Conservation (phyloP, 2,329 filamentous ascomycete species). For the Chrysoporthe puriensis region DNA sequence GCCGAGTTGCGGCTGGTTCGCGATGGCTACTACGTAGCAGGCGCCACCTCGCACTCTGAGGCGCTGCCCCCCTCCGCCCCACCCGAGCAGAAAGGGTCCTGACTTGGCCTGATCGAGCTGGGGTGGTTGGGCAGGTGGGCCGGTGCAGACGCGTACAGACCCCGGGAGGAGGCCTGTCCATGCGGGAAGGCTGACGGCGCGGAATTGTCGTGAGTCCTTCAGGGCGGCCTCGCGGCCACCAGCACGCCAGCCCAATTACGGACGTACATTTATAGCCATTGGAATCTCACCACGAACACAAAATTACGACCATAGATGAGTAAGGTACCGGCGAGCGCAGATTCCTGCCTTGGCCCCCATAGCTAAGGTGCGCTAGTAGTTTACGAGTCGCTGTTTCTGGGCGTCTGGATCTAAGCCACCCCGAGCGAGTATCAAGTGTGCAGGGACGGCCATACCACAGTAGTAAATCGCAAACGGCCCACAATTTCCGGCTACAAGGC, state of each 20-base stretch:
- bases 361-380: too few species aligned
- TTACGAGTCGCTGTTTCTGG: neutral
- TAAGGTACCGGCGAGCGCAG: neutral
- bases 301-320: neutral
- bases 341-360: neutral
- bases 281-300: neutral
- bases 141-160: slow-evolving; percentile 1
- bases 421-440: slow-evolving; percentile 4
- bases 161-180: neutral
- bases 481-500: slow-evolving; percentile 2
- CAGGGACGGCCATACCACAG: neutral
- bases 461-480: neutral
- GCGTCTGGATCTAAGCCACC: neutral
- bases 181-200: neutral
- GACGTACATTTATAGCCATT: neutral
- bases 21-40: neutral
- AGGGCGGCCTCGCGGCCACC: neutral
- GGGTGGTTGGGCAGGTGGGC: neutral
- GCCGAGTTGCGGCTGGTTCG: neutral
- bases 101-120: neutral
- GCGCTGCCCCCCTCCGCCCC: too few species aligned
- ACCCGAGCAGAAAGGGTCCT: too few species aligned
- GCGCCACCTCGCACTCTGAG: neutral
- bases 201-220: neutral
- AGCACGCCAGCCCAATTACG: neutral